phyloP scores from a whole-genome alignment of 2,329 filamentous ascomycete genomes.

The Pseudovirgaria hyperparasitica region DNA sequence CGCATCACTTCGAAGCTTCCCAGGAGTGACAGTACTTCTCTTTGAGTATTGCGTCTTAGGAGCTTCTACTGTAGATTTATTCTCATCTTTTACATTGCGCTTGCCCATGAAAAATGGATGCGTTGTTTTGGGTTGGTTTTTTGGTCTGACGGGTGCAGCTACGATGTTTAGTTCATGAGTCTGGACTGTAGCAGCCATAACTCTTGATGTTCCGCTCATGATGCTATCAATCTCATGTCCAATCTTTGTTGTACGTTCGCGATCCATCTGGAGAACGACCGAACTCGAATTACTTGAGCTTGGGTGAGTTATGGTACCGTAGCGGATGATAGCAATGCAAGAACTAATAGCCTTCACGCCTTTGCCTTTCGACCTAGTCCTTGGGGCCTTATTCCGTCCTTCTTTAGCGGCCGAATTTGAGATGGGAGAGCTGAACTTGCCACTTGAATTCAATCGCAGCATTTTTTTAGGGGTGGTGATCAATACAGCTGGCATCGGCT shows the following conservation, averaged over 20 bases:
- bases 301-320: too few species aligned
- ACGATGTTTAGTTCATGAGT: constrained; percentile 2
- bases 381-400: constrained; percentile 32
- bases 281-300: too few species aligned
- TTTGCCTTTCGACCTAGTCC: constrained; percentile 11
- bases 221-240: constrained; percentile 54
- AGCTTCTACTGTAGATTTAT: constrained; percentile 7
- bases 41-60: constrained; percentile 13
- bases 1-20: constrained; percentile 29
- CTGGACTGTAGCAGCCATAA: constrained; percentile 11
- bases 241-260: constrained; percentile 32
- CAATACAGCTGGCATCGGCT: too few species aligned
- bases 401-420: constrained; percentile 15
- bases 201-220: constrained; percentile 29
- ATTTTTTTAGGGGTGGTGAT: constrained; percentile 18
- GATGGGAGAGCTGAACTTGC: constrained; percentile 33
- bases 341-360: constrained; percentile 15
- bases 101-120: constrained; percentile 62
- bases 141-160: too few species aligned
- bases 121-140: constrained; percentile 20
- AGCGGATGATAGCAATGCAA: constrained; percentile 44
- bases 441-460: constrained; percentile 29
- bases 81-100: constrained; percentile 14
- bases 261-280: too few species aligned
- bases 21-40: constrained; percentile 32